These are phyloP conservation scores for Kwoniella sp. DNA, from an alignment of 768 basidiomycete species.

Conservation along the genomic window DNA sequence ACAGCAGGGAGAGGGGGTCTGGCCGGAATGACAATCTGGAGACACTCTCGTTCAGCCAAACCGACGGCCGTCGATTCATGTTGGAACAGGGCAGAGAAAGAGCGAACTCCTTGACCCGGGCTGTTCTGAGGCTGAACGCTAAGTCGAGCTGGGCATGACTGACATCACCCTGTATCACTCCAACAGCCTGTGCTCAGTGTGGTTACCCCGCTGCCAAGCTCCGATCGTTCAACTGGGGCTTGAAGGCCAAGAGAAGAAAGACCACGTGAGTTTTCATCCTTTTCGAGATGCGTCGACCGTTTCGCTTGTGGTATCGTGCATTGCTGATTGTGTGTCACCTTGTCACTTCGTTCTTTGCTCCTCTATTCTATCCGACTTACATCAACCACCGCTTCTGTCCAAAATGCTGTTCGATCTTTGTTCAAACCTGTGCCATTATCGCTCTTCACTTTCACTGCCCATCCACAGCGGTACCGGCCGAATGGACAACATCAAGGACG, in stretches of 20 bases:
- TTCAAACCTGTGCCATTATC: background rate
- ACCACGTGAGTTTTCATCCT: constrained; percentile 65
- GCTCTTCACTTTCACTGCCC: background rate
- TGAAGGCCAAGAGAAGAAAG: constrained; percentile 99
- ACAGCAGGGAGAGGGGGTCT: too few relatives aligned
- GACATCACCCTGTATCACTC: background rate
- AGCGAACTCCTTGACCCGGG: too few relatives aligned
- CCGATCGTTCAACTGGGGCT: constrained; percentile 95
- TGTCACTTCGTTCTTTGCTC: background rate
- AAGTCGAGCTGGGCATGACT: background rate
- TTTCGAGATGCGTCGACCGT: background rate
- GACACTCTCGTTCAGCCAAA: too few relatives aligned
- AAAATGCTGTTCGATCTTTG: background rate
- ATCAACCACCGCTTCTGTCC: background rate
- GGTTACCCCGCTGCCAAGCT: constrained; percentile 95
- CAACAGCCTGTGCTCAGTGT: constrained; percentile 85
- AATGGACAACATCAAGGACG: constrained; percentile 89
- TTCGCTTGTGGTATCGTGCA: too few relatives aligned
- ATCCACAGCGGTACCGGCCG: constrained; percentile 74
- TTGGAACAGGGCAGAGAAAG: too few relatives aligned
- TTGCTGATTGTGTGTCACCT: constrained; percentile 9
- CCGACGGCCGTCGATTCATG: too few relatives aligned
- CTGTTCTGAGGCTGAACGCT: too few relatives aligned
- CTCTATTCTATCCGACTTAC: background rate
- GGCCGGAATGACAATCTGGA: too few relatives aligned